A percentile compares a stretch with the other conserved stretches of the same genome.
Conservation (phyloP, 257 asterid genomes). For the Anisodus acutangulus region DNA sequence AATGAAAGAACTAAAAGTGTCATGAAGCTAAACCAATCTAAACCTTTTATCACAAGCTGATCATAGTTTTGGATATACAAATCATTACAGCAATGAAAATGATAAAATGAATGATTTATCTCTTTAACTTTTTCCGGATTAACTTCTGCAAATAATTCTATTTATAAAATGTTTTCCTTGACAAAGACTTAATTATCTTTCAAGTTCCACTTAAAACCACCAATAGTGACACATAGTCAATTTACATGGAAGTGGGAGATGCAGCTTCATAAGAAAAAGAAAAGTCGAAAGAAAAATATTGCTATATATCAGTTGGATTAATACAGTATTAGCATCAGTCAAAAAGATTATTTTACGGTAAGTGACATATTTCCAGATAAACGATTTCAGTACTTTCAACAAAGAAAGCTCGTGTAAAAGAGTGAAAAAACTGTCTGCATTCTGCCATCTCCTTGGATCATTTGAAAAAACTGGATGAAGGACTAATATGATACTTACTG, state of each 20-base stretch:
- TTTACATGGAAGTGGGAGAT: neutral
- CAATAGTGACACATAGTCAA: neutral
- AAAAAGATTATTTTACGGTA: neutral
- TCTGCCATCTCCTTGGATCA: neutral
- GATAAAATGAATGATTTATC: neutral
- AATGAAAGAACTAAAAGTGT: neutral
- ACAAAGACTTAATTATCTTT: neutral
- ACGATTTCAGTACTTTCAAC: neutral
- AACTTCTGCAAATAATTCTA: neutral
- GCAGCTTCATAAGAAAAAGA: neutral
- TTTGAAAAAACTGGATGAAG: neutral
- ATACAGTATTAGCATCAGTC: neutral
- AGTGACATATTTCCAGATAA: neutral
- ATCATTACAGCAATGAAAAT: neutral
- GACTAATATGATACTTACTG: conserved; percentile 53
- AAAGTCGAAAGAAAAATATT: neutral
- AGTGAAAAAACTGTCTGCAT: neutral
- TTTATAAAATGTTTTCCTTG: neutral
- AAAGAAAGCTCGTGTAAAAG: neutral
- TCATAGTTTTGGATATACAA: neutral
- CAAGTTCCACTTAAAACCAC: neutral
- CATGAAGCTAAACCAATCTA: neutral
- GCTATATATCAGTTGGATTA: neutral
- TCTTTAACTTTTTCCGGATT: neutral
- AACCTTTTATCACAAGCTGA: neutral